Base-by-base conservation (phyloP, 202 grass and related monocot genomes). In the Schoenoplectus triqueter region DNA sequence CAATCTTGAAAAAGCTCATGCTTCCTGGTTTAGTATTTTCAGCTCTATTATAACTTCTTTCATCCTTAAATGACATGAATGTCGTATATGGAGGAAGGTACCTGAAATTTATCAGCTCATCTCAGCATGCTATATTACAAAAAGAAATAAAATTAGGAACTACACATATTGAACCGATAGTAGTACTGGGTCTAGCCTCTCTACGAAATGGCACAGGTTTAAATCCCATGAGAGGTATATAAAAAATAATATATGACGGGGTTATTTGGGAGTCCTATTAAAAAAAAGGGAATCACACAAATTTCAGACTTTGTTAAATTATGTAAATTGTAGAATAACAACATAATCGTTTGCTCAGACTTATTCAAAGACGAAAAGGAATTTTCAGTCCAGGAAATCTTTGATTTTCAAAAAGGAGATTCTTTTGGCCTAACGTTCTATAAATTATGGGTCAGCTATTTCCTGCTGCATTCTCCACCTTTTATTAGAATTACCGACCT, bases 51-150 rank as follows among this genome's bases (percentile, higher is more conserved):
- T 40, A 55, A 9, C 69, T 61, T 63, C 63, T 79, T 55, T 93
- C 86, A 45, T 88, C 21, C 69, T 82, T 59, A 60, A 85, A 76
- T 0, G 89, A 88, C 42, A 88, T 64, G 89, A 91, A 94, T 69
- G 88, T 92, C 3, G 88, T 92, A 74, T 91, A 94, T 1, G 92
- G 90, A 61, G 94, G 94, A 56, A 94, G 81, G 44, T 97, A 96
- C 93, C 93, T 93, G 44, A 55, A 87, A 78, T n/a, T 44, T 13
- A 71, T 50, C 40, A 42, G n/a, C 42, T 71, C 13, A 47, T 15
- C 13, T 47, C 67, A 70, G 67, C 6, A 46, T 70, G n/a, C 11
- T 69, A 69, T 69, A 69, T 45, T 14, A 15, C 45, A 39, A 39
- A 52, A 10, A 60, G 0, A 66, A 3, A 22, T 3, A 66, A n/a